These are phyloP conservation scores for Diaporthe caulivora DNA, from an alignment of 2,329 filamentous ascomycete genomes.

Conservation along the genomic window DNA sequence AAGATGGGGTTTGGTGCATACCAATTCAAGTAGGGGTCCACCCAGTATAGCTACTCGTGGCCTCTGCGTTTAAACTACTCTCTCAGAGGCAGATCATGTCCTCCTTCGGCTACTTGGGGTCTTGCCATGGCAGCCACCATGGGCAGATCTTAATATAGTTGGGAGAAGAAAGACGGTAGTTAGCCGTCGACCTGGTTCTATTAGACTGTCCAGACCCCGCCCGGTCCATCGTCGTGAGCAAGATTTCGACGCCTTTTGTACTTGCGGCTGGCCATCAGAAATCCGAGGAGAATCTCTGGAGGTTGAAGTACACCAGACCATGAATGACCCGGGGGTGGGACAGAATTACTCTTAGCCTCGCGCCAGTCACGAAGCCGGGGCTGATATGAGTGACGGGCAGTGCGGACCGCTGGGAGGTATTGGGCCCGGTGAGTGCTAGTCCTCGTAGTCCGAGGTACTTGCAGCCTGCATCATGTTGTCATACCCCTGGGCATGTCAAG, in stretches of 20 bases:
- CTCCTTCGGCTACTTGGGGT: not conserved
- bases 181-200: slow-evolving; percentile 11
- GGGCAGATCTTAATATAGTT: slow-evolving; percentile 29
- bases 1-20: not conserved
- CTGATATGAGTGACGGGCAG: slow-evolving; percentile 31
- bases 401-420: slow-evolving; percentile 23
- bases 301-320: slow-evolving; percentile 9
- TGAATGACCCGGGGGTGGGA: slow-evolving; percentile 24
- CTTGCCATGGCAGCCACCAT: slow-evolving; percentile 8
- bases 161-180: slow-evolving; percentile 11
- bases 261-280: not conserved
- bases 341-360: slow-evolving; percentile 28
- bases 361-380: slow-evolving; percentile 28
- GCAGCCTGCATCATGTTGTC: slow-evolving; percentile 31
- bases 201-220: slow-evolving; percentile 19
- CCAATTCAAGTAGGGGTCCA: slow-evolving; percentile 15
- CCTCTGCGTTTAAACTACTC: slow-evolving; percentile 3
- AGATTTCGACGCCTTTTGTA: not conserved
- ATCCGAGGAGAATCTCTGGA: not conserved
- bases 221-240: not conserved
- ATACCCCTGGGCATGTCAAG: slow-evolving; percentile 26
- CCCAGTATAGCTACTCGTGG: slow-evolving; percentile 12
- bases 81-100: slow-evolving; percentile 2
- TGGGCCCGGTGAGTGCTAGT: slow-evolving; percentile 26
- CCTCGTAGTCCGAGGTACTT: slow-evolving; percentile 32